Evolutionary conservation across 768 basidiomycete species (phyloP).

Genomic region (Fomitopsis serialis): DNA sequence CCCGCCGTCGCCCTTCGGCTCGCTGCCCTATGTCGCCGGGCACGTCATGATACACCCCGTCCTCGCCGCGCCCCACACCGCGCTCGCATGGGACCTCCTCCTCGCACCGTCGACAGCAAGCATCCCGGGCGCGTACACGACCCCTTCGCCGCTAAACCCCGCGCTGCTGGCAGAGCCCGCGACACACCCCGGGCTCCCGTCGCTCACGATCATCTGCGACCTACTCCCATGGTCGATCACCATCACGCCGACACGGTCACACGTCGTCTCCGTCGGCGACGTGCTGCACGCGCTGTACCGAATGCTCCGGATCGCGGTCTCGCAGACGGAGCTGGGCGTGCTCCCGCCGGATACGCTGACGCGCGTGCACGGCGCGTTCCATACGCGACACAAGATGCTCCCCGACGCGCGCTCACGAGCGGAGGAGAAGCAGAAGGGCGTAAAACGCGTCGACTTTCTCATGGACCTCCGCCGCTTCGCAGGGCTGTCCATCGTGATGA

Average conservation of each 20-base stretch:
- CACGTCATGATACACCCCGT: slow-evolving; percentile 12
- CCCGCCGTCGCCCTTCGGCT: slow-evolving; percentile 3
- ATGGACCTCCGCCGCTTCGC: slow-evolving; percentile 19
- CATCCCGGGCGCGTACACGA: background rate
- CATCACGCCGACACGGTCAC: slow-evolving; percentile 22
- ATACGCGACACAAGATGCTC: slow-evolving; percentile 32
- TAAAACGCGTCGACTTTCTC: slow-evolving; percentile 54
- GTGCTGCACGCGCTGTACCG: slow-evolving; percentile 42
- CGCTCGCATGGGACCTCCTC: slow-evolving; percentile 14
- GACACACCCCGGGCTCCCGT: slow-evolving; percentile 21
- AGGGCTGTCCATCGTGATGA: slow-evolving; percentile 15
- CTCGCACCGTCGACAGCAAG: slow-evolving; percentile 2
- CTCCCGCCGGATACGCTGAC: slow-evolving; percentile 27
- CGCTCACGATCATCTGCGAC: slow-evolving; percentile 26
- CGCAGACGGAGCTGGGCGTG: slow-evolving; percentile 33
- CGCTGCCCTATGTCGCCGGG: slow-evolving; percentile 3
- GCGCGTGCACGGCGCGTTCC: slow-evolving; percentile 38
- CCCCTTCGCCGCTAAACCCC: background rate
- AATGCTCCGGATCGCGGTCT: slow-evolving; percentile 36
- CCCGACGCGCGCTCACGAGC: slow-evolving; percentile 24
- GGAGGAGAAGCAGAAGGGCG: slow-evolving; percentile 39
- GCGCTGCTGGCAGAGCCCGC: slow-evolving; percentile 23
- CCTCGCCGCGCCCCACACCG: slow-evolving; percentile 14
- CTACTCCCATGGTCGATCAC: slow-evolving; percentile 29
- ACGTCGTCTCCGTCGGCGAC: slow-evolving; percentile 39